phyloP scores from a whole-genome alignment of 257 asterid genomes.

The Plantago ovata region DNA sequence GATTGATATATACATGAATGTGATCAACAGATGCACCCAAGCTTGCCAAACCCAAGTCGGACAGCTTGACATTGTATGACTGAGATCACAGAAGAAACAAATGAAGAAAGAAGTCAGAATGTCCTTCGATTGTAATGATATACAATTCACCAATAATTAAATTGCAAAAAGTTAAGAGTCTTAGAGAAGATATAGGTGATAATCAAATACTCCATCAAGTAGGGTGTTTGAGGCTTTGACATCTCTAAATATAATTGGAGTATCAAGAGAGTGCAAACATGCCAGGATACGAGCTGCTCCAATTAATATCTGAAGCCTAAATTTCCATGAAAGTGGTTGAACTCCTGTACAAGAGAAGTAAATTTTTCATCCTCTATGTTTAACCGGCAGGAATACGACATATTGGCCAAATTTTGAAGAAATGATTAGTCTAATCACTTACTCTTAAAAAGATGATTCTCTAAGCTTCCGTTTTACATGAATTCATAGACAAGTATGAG shows the following conservation, averaged over 20 bases:
- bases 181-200: neutral
- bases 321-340: constrained; percentile 36
- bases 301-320: constrained; percentile 33
- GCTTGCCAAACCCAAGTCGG: constrained; percentile 36
- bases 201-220: constrained; percentile 29
- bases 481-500: constrained; percentile 36
- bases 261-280: constrained; percentile 30
- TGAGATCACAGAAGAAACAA: constrained; percentile 11
- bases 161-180: neutral
- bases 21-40: constrained; percentile 15
- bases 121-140: neutral
- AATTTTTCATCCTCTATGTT: neutral
- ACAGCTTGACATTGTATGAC: constrained; percentile 31
- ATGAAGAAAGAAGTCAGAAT: neutral
- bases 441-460: constrained; percentile 31
- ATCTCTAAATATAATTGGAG: constrained; percentile 26
- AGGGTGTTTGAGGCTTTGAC: constrained; percentile 41
- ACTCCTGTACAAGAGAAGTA: constrained; percentile 21
- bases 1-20: constrained; percentile 28
- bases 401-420: neutral
- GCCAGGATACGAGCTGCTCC: constrained; percentile 43
- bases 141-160: neutral
- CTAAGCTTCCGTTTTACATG: constrained; percentile 34
- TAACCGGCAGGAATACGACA: neutral
- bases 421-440: constrained; percentile 8